Evolutionary conservation across 371 early-diverging fungal genomes (phyloP).

Genomic region (Syncephalastrum racemosum): DNA sequence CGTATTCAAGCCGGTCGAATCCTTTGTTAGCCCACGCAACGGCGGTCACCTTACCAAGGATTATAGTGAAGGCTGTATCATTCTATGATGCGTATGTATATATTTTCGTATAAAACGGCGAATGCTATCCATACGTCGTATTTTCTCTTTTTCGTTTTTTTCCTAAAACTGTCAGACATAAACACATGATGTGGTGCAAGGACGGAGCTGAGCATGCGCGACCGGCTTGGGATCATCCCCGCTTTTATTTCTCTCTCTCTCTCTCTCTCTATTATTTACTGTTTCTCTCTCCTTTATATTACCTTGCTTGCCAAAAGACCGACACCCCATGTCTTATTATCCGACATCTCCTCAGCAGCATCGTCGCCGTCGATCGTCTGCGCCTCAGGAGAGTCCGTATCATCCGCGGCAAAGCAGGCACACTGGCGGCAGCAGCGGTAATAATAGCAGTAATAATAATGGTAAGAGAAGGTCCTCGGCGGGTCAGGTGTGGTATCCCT

Average conservation of each 20-base stretch:
- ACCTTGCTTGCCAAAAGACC: no score
- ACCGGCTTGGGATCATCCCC: neutral
- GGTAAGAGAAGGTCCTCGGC: no score
- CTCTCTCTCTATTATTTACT: neutral
- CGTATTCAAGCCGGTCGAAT: conserved; percentile 14
- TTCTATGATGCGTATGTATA: conserved; percentile 13
- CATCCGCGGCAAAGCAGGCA: no score
- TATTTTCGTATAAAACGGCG: neutral
- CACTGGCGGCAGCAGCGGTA: no score
- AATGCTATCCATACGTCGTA: neutral
- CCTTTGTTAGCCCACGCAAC: conserved; percentile 17
- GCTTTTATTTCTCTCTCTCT: conserved; percentile 1
- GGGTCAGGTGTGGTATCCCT: no score
- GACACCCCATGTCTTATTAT: no score
- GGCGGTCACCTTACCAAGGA: conserved; percentile 12
- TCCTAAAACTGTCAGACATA: neutral
- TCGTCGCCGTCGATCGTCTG: no score
- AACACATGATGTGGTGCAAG: neutral
- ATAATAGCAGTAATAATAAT: no score
- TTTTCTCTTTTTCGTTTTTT: conserved; percentile 6
- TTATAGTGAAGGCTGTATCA: conserved; percentile 21
- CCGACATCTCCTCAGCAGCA: no score
- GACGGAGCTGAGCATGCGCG: no score
- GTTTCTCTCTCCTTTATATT: no score
- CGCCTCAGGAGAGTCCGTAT: no score